A percentile compares a stretch with the other conserved stretches of the same genome.
These are phyloP conservation scores for Guillardia theta DNA, from an alignment of 78 protist genomes.

Conservation along the genomic window DNA sequence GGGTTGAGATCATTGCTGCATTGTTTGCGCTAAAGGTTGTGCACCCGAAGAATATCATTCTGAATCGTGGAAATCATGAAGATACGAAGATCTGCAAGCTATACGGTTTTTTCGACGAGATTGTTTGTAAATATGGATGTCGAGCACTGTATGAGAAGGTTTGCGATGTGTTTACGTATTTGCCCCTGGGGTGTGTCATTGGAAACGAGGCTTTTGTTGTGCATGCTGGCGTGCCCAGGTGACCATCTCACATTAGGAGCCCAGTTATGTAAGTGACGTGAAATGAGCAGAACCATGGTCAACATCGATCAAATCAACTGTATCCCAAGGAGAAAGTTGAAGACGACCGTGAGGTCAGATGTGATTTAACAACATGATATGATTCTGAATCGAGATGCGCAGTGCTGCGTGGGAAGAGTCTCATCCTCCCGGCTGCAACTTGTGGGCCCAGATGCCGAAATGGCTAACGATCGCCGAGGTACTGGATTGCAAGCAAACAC, in stretches of 20 bases:
- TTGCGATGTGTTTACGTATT: background rate
- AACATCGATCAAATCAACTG: background rate
- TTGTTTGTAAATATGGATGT: background rate
- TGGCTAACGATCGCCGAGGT: background rate
- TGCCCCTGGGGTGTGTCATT: background rate
- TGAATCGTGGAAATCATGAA: slow-evolving; percentile 2
- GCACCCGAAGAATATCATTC: background rate
- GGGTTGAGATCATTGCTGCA: background rate
- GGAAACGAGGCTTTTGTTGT: background rate
- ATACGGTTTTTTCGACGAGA: background rate
- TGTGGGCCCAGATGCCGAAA: no score
- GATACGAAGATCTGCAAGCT: background rate
- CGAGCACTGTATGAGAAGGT: background rate
- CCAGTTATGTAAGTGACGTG: no score
- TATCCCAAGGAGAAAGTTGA: no score
- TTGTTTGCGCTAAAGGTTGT: background rate
- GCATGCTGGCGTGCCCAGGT: background rate
- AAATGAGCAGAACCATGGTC: background rate
- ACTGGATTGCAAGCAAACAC: no score
- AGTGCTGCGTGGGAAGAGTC: no score
- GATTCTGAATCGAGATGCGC: no score
- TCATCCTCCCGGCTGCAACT: no score
- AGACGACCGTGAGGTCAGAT: no score
- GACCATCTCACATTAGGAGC: no score
- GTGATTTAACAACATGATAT: no score